phyloP scores from a whole-genome alignment of 768 basidiomycete species.

The Leccinellum rugosiceps region DNA sequence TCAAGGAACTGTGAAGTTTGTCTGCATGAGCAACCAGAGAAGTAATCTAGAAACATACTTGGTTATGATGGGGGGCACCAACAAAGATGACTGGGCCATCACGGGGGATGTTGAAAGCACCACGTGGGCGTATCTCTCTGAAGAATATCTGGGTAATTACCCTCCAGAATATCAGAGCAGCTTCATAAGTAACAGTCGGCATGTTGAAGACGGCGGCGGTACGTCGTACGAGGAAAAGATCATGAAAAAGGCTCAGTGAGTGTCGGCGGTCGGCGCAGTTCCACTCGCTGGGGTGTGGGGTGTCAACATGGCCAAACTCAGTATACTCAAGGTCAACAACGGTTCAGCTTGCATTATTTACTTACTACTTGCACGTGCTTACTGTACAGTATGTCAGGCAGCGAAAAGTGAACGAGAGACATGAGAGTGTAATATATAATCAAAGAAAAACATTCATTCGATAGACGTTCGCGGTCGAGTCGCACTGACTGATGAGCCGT shows the following conservation, averaged over 20 bases:
- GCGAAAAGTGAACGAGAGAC: conserved; percentile 14
- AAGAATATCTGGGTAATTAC: conserved; percentile 92
- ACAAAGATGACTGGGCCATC: conserved; percentile 92
- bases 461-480: conserved; percentile 12
- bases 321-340: not conserved
- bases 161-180: conserved; percentile 81
- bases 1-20: conserved; percentile 74
- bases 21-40: conserved; percentile 11
- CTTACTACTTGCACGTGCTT: conserved; percentile 24
- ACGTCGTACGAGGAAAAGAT: conserved; percentile 6
- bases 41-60: conserved; percentile 43
- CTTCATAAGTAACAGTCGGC: conserved; percentile 52
- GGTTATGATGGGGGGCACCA: conserved; percentile 89
- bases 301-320: conserved; percentile 31
- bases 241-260: conserved; percentile 4
- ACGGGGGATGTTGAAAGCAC: conserved; percentile 90
- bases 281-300: not conserved
- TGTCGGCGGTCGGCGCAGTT: not conserved
- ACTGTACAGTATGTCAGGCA: conserved; percentile 30
- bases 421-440: conserved; percentile 18
- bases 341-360: conserved; percentile 22
- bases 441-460: conserved; percentile 18
- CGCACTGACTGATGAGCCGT: conserved; percentile 34
- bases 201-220: conserved; percentile 12
- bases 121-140: conserved; percentile 89